Conservation (phyloP, 139 green algal genomes). For the Chlorella sp. region DNA sequence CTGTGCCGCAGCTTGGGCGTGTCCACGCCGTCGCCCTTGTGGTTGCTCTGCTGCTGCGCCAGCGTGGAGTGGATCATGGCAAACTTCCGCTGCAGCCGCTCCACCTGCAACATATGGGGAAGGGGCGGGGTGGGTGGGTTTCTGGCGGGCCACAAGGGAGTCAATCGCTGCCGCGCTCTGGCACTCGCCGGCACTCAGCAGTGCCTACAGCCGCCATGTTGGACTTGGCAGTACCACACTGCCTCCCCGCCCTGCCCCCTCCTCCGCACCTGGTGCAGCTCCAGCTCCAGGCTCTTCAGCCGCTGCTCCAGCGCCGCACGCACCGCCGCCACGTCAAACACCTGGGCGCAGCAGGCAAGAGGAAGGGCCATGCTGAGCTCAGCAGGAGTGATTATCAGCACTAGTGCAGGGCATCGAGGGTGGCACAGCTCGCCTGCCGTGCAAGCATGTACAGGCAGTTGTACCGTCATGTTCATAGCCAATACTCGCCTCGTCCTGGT, state of each 20-base stretch:
- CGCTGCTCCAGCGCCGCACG: slow-evolving; percentile 69
- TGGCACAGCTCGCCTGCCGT: too few species aligned
- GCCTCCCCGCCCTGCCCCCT: not conserved
- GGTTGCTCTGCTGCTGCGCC: slow-evolving; percentile 55
- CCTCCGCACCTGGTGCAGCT: slow-evolving; percentile 53
- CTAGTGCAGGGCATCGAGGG: not conserved
- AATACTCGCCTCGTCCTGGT: too few species aligned
- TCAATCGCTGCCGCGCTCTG: too few species aligned
- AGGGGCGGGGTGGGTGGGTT: too few species aligned
- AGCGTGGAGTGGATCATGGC: slow-evolving; percentile 87
- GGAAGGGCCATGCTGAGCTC: not conserved
- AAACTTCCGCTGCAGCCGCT: slow-evolving; percentile 92
- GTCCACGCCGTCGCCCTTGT: slow-evolving; percentile 5
- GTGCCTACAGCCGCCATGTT: too few species aligned
- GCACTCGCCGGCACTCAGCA: too few species aligned
- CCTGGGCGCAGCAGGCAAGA: not conserved
- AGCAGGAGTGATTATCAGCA: not conserved
- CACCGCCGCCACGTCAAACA: slow-evolving; percentile 85
- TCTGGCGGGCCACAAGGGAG: too few species aligned
- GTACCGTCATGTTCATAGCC: too few species aligned
- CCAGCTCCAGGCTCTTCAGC: slow-evolving; percentile 65
- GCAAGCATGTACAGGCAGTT: too few species aligned
- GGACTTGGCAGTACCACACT: too few species aligned
- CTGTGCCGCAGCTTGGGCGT: slow-evolving; percentile 32
- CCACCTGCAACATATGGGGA: too few species aligned